Percentiles rank a stretch among this genome's conserved stretches.
Conservation (phyloP, 2,329 filamentous ascomycete species). For the Alternaria ventricosa region DNA sequence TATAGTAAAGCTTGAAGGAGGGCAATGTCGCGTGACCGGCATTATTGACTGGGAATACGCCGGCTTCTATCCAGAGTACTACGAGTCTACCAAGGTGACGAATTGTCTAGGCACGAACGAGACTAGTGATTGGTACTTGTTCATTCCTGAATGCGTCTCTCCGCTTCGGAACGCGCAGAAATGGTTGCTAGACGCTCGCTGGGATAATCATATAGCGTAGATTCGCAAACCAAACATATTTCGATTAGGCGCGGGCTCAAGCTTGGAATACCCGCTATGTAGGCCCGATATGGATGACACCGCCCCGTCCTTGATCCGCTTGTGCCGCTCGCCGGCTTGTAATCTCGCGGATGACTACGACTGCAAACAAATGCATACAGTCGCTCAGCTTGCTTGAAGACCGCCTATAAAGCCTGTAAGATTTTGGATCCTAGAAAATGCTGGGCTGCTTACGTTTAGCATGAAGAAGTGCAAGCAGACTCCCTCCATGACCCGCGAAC, state of each 20-base stretch:
- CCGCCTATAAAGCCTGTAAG: not conserved
- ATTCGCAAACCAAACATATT: not conserved
- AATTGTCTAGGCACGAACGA: not conserved
- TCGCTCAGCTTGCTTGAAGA: not conserved
- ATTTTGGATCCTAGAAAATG: not conserved
- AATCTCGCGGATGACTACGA: not conserved
- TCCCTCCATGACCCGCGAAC: not conserved
- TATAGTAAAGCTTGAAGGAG: not conserved
- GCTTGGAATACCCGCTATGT: not conserved
- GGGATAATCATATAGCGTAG: not conserved
- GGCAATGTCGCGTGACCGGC: not conserved
- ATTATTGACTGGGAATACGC: not conserved
- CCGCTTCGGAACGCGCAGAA: not conserved
- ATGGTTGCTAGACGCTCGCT: not conserved
- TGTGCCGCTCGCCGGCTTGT: not conserved
- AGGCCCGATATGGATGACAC: not conserved
- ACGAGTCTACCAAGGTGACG: not conserved
- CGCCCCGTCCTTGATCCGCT: not conserved
- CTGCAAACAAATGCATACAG: not conserved
- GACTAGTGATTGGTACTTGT: not conserved
- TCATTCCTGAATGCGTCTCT: not conserved
- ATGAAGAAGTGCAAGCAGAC: not conserved
- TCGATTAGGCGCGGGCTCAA: not conserved
- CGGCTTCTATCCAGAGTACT: slow-evolving; percentile 2
- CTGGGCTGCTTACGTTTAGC: not conserved